These are phyloP conservation scores for Prunus yedoensis DNA, from an alignment of 331 rosid species.

Conservation along the genomic window DNA sequence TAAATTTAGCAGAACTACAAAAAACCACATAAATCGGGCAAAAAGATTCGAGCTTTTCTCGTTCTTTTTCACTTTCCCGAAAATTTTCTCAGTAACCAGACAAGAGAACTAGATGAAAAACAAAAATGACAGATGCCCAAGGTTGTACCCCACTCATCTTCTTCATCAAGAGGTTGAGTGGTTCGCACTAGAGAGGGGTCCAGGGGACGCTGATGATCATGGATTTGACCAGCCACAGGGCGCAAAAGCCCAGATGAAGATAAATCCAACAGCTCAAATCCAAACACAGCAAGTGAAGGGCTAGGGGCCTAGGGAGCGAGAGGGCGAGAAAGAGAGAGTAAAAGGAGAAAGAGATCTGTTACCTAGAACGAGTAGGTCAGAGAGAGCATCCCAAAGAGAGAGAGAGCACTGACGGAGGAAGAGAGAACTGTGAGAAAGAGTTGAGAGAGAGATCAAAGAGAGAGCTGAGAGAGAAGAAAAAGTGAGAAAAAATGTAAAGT, in stretches of 20 bases:
- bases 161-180: slow-evolving; percentile 58
- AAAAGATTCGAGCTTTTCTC: not conserved
- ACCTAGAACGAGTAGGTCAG: no score
- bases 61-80: not conserved
- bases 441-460: no score
- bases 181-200: slow-evolving; percentile 64
- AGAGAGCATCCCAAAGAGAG: no score
- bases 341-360: no score
- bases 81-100: slow-evolving; percentile 14
- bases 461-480: no score
- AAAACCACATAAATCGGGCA: not conserved
- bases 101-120: not conserved
- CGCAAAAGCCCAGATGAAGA: slow-evolving; percentile 54
- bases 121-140: slow-evolving; percentile 2
- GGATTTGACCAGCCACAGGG: slow-evolving; percentile 67
- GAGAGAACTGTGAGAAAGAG: no score
- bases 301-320: no score
- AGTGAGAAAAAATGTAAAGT: no score
- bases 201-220: slow-evolving; percentile 78
- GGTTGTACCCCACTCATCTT: slow-evolving; percentile 89
- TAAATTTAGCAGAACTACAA: not conserved
- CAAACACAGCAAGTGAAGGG: not conserved
- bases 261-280: slow-evolving; percentile 18
- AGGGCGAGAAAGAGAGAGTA: no score
- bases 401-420: no score